Base-by-base conservation (phyloP, 176 grass and related monocot species). In the Neostapfia colusana region DNA sequence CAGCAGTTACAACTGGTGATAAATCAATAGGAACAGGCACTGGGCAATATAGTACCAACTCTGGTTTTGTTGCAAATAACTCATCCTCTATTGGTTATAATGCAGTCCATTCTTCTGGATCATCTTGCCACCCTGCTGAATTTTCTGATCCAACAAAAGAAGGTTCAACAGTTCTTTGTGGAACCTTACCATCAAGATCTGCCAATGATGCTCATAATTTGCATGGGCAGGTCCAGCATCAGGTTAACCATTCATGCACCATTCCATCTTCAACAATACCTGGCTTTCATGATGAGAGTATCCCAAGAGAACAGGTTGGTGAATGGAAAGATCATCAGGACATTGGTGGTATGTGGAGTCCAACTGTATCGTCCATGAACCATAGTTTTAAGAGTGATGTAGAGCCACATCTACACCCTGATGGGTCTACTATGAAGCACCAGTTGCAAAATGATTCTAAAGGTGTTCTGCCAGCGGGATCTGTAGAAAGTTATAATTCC, bases 281-380 rank as follows among this genome's bases (percentile, higher is more conserved):
- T 35, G 40, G 63, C 7, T 76, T 82, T 56, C 85, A 83, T 85
- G 79, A 54, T 79, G 75, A 48, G 74, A 49, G 66, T 45, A 35
- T 40, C 17, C 76, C 76, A 48, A 57, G 16, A 63, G 75, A 80
- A 63, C 63, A 69, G 68, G 55, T 66, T 83, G 67, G 41, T 26
- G 51, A 79, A 77, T 51, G 76, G 85, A 83, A 79, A 20, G 77
- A 36, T 75, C 10, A 13, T 71, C 75, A 84, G 57, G 87, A 90
- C 58, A 85, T 53, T 59, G 85, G 62, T 73, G 78, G 66, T 87
- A 72, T 84, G 79, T 83, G 82, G 91, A 98, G 74, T 85, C 67
- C 82, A 64, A 83, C 73, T 17, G 79, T 65, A 72, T 36, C 67
- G 3, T 25, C 35, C 13, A 60, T 7, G 13, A 81, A 24, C 60